These are phyloP conservation scores for Termitomyces sp. DNA, from an alignment of 768 basidiomycete species.

Conservation along the genomic window DNA sequence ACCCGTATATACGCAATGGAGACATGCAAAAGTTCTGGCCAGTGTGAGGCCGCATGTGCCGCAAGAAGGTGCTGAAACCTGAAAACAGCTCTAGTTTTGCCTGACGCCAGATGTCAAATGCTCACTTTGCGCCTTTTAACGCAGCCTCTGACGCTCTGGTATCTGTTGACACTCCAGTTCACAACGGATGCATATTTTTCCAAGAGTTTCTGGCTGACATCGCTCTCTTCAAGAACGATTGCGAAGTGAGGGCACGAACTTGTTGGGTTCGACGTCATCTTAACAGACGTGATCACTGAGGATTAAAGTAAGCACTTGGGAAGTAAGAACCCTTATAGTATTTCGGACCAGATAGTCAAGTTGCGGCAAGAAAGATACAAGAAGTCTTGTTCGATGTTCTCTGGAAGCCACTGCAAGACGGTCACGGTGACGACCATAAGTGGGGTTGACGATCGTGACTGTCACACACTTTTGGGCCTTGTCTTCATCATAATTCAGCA, in stretches of 20 bases:
- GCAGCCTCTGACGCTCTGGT: slow-evolving; percentile 43
- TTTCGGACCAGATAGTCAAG: background rate
- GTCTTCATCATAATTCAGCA: too few species aligned
- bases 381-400: background rate
- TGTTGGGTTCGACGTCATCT: slow-evolving; percentile 8
- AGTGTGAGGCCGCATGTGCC: slow-evolving; percentile 54
- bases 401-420: background rate
- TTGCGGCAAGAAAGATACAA: background rate
- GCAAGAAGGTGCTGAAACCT: slow-evolving; percentile 64
- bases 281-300: background rate
- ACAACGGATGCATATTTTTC: slow-evolving; percentile 47
- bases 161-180: slow-evolving; percentile 49
- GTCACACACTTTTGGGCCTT: background rate
- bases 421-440: background rate
- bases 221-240: slow-evolving; percentile 30
- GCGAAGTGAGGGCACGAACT: slow-evolving; percentile 40
- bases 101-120: background rate
- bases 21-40: slow-evolving; percentile 66
- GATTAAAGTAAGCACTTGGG: background rate
- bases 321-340: background rate
- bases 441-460: background rate
- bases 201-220: slow-evolving; percentile 26
- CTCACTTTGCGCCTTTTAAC: slow-evolving; percentile 67
- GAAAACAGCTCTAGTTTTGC: background rate
- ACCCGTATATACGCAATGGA: slow-evolving; percentile 67